Conservation (phyloP, 2,329 filamentous ascomycete species). For the Penicillium sp. region DNA sequence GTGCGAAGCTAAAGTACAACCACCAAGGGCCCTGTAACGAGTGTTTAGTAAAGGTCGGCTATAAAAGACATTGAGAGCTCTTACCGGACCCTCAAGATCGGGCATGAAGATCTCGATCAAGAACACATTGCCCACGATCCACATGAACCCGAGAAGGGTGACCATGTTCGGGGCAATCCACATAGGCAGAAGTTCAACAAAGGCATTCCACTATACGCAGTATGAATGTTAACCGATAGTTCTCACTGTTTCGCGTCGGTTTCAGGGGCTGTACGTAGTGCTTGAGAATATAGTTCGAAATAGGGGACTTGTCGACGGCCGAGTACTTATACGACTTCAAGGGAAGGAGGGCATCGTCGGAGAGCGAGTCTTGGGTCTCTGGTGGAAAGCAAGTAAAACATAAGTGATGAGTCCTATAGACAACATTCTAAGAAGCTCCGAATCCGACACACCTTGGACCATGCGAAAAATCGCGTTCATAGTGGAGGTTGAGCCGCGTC, state of each 20-base stretch:
- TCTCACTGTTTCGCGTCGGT: not conserved
- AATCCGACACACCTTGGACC: constrained; percentile 33
- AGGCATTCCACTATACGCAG: constrained; percentile 79
- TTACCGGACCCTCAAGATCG: constrained; percentile 81
- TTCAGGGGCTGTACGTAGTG: constrained; percentile 67
- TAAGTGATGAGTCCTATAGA: not conserved
- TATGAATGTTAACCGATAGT: not conserved
- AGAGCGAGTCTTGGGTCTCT: constrained; percentile 58
- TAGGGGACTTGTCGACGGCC: constrained; percentile 88
- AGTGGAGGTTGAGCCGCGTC: constrained; percentile 14
- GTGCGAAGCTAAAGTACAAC: constrained; percentile 93
- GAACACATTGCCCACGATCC: constrained; percentile 79
- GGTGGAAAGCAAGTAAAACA: not conserved
- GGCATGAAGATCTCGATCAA: constrained; percentile 76
- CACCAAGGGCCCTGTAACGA: constrained; percentile 68
- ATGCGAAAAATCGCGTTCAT: constrained; percentile 34
- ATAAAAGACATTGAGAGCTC: constrained; percentile 28
- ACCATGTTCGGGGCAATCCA: constrained; percentile 99
- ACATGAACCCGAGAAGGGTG: constrained; percentile 89
- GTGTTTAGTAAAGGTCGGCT: constrained; percentile 10
- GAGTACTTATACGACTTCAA: constrained; percentile 97
- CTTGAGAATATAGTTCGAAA: constrained; percentile 88
- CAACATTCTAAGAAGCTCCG: not conserved
- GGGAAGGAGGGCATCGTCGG: constrained; percentile 84
- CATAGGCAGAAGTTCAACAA: constrained; percentile 84